A percentile compares a stretch with the other conserved stretches of the same genome.
phyloP scores from a whole-genome alignment of 2,329 filamentous ascomycete genomes.

The Neophaeococcomyces mojaviensis region DNA sequence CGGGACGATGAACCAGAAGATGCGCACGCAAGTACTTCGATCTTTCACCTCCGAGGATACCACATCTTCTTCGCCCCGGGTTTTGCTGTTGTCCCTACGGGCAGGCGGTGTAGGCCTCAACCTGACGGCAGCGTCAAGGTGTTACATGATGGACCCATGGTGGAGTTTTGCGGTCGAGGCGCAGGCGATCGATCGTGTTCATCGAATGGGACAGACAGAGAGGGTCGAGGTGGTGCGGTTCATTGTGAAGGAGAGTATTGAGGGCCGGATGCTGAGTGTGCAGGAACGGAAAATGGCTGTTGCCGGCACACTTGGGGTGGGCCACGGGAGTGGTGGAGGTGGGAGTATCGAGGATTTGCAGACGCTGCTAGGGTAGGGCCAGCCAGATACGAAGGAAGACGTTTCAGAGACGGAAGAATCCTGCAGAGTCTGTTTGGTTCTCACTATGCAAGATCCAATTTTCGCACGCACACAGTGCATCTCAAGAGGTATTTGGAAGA shows the following conservation, averaged over 20 bases:
- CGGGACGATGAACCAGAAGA: constrained; percentile 79
- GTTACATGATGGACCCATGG: constrained; percentile 99
- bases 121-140: constrained; percentile 75
- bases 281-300: constrained; percentile 86
- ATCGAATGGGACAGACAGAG: constrained; percentile 87
- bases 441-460: too few relatives aligned
- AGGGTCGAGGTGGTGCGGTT: constrained; percentile 84
- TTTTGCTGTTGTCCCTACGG: constrained; percentile 75
- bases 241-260: constrained; percentile 82
- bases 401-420: too few relatives aligned
- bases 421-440: too few relatives aligned
- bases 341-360: constrained; percentile 85
- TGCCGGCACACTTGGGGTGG: constrained; percentile 90
- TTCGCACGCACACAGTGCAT: too few relatives aligned
- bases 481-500: too few relatives aligned
- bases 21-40: constrained; percentile 66
- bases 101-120: constrained; percentile 94
- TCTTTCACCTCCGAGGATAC: constrained; percentile 53
- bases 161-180: constrained; percentile 97
- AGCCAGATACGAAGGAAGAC: too few relatives aligned
- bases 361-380: constrained; percentile 67
- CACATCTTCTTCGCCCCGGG: constrained; percentile 28
- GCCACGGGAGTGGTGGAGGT: constrained; percentile 81
- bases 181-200: constrained; percentile 94
- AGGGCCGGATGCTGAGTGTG: constrained; percentile 87